Conservation (phyloP, 257 asterid species). For the Orobanche coerulescens region DNA sequence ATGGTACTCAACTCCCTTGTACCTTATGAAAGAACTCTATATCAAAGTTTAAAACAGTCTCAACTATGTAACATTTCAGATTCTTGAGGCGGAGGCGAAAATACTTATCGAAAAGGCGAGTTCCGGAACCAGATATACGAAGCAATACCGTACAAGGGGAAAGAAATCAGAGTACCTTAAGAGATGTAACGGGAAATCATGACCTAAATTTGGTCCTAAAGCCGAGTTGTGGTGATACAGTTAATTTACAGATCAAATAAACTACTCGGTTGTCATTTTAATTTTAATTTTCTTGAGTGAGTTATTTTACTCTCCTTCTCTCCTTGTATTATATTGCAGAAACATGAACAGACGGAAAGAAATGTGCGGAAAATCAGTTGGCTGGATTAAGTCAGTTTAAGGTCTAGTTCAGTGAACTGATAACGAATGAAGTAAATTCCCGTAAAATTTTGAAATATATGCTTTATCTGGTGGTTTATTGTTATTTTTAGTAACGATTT, state of each 20-base stretch:
- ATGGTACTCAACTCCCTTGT: too few relatives aligned
- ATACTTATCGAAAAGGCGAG: slow-evolving; percentile 17
- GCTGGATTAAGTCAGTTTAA: slow-evolving; percentile 31
- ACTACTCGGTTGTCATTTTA: neutral
- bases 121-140: slow-evolving; percentile 19
- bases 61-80: too few relatives aligned
- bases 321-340: slow-evolving; percentile 22
- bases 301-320: neutral
- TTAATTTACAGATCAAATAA: neutral
- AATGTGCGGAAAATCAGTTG: slow-evolving; percentile 22
- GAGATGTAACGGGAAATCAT: slow-evolving; percentile 2
- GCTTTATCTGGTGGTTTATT: neutral
- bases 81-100: slow-evolving; percentile 37
- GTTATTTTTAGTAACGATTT: neutral
- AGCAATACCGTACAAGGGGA: slow-evolving; percentile 15
- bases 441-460: neutral
- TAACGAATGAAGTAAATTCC: neutral
- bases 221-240: slow-evolving; percentile 18
- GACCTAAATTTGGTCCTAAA: slow-evolving; percentile 14
- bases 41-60: too few relatives aligned
- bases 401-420: slow-evolving; percentile 18
- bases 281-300: neutral
- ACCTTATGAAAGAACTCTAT: too few relatives aligned
- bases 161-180: slow-evolving; percentile 8
- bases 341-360: slow-evolving; percentile 6